Base-by-base conservation (phyloP, 371 early-diverging fungal genomes). In the Batkoa obscura region DNA sequence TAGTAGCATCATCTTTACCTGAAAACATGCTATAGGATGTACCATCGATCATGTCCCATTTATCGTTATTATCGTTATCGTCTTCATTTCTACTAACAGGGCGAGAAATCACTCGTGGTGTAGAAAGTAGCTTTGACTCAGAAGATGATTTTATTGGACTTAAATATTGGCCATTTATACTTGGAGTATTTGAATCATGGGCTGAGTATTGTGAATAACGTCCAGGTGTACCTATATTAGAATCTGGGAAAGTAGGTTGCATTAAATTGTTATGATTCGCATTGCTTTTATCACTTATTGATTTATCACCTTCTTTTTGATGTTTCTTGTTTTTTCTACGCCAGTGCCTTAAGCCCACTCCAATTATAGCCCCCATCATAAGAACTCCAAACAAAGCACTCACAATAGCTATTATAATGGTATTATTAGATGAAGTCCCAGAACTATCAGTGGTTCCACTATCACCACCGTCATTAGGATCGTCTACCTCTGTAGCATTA, bases 311-410 rank as follows among this genome's bases (percentile, higher is more conserved):
- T 47, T 47, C 13, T 47, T 51, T 15, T 32, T 33, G 34, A 51
- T 10, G 8, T 38, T 38, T 51, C 13, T 51, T 51, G 17, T 51
- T n/a, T n/a, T n/a, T 47, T 47, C 46, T 15, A 33, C 56, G 56
- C 56, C 56, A 55, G 33, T 42, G 56, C 6, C 46, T n/a, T 2
- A 55, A 13, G 15, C 43, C 43, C 3, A 55, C 42, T 1, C 34
- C 45, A 45, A 55, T 41, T 3, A 41, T 43, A 1, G 34, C 46
- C 3, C 23, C 56, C 45, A 55, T 55, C 33, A 32, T 42, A 36
- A 45, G 2, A 35, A 55, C 43, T 31, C 45, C 56, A 45, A 55
- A 45, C 3, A 55, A 9, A n/a, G 56, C 33, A 30, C 42, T 36
- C n/a, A 55, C 43, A 1, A 55, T 42, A 35, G 56, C 42, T 3